Percentiles rank a stretch among this genome's conserved stretches.
Conservation (phyloP, 2,329 filamentous ascomycete genomes). For the Chaetomiaceae sp. region DNA sequence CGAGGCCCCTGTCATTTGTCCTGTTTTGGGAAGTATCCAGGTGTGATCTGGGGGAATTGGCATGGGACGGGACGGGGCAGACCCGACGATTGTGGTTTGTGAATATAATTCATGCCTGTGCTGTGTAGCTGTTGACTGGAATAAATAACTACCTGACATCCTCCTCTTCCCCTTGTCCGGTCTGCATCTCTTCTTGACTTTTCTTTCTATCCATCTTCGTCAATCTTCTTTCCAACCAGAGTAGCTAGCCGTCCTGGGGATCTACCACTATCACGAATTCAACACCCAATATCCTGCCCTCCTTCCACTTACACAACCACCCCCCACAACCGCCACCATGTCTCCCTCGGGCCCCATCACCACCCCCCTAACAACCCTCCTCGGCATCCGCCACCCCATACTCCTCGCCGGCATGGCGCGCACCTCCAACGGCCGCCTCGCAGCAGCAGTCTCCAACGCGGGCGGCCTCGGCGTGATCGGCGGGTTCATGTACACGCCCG, state of each 20-base stretch:
- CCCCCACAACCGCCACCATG: constrained; percentile 31
- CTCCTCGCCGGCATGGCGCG: constrained; percentile 92
- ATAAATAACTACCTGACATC: too few relatives aligned
- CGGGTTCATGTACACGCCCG: constrained; percentile 66
- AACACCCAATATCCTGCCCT: neutral
- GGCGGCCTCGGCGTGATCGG: constrained; percentile 77
- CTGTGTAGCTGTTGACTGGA: too few relatives aligned
- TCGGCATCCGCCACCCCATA: constrained; percentile 83
- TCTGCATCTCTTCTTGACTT: too few relatives aligned
- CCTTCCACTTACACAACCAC: neutral
- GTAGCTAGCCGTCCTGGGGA: too few relatives aligned
- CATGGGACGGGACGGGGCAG: neutral
- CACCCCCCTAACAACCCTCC: constrained; percentile 72
- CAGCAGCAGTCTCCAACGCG: constrained; percentile 82
- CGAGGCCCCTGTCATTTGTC: neutral
- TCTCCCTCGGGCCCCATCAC: constrained; percentile 52
- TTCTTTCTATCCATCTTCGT: too few relatives aligned
- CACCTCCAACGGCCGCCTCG: constrained; percentile 71
- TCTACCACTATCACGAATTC: neutral
- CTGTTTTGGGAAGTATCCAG: neutral
- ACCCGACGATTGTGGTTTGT: too few relatives aligned
- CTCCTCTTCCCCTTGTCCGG: too few relatives aligned
- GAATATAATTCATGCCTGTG: too few relatives aligned
- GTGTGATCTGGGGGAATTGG: neutral
- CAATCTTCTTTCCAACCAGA: too few relatives aligned